A percentile compares a stretch with the other conserved stretches of the same genome.
Conservation (phyloP, 2,329 filamentous ascomycete genomes). For the Talaromyces rugulosus region DNA sequence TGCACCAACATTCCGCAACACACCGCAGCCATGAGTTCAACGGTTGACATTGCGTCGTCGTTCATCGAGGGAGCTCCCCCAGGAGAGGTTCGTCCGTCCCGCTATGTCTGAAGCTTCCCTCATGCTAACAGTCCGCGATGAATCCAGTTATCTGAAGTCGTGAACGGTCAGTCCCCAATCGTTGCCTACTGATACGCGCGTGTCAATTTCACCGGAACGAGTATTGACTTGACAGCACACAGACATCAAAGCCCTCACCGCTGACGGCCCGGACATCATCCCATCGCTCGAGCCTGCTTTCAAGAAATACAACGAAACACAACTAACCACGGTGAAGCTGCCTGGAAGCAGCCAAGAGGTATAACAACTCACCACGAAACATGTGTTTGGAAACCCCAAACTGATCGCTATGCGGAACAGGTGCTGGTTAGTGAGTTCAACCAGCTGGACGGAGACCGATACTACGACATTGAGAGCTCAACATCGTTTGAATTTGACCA, state of each 20-base stretch:
- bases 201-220: neutral
- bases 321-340: constrained; percentile 83
- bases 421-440: constrained; percentile 83
- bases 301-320: constrained; percentile 93
- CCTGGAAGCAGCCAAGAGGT: constrained; percentile 80
- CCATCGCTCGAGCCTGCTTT: constrained; percentile 76
- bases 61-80: constrained; percentile 94
- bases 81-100: constrained; percentile 67
- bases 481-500: constrained; percentile 90
- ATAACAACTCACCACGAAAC: neutral
- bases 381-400: neutral
- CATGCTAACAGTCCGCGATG: neutral
- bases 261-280: constrained; percentile 63
- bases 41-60: constrained; percentile 64
- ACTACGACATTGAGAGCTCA: constrained; percentile 85
- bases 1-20: neutral
- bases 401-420: constrained; percentile 30
- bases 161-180: constrained; percentile 14
- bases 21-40: constrained; percentile 36
- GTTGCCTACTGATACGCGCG: neutral
- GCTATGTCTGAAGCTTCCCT: neutral
- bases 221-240: constrained; percentile 15
- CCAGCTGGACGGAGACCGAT: constrained; percentile 71
- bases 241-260: constrained; percentile 88
- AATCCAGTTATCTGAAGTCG: neutral